Percentiles rank a stretch among this genome's conserved stretches.
phyloP scores from a whole-genome alignment of 345 rosid species.

The Bruguiera parviflora region DNA sequence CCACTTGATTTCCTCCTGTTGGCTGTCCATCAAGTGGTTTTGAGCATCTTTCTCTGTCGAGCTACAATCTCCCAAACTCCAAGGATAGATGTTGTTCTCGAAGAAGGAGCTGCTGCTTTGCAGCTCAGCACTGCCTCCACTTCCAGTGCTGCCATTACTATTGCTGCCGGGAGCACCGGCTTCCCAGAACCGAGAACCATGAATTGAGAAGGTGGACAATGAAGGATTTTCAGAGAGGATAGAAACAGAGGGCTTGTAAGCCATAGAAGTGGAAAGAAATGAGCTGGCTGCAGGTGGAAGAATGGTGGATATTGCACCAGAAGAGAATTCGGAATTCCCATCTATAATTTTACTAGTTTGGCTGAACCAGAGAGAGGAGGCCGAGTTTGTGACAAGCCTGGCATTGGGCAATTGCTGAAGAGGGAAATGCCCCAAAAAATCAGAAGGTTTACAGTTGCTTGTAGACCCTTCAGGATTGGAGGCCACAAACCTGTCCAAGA shows the following conservation, averaged over 20 bases:
- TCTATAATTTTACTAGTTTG: slow-evolving; percentile 33
- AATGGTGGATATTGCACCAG: slow-evolving; percentile 25
- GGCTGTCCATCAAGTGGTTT: slow-evolving; percentile 32
- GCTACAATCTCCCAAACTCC: slow-evolving; percentile 56
- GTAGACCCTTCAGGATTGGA: slow-evolving; percentile 35
- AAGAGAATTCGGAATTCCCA: slow-evolving; percentile 37
- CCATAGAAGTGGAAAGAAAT: slow-evolving; percentile 34
- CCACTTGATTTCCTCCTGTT: slow-evolving; percentile 42
- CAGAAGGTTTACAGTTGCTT: slow-evolving; percentile 25
- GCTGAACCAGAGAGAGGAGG: slow-evolving; percentile 33
- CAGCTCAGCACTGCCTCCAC: slow-evolving; percentile 46
- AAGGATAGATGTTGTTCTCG: slow-evolving; percentile 43
- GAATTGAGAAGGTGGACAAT: slow-evolving; percentile 29
- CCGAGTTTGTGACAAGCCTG: slow-evolving; percentile 29
- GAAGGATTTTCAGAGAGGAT: slow-evolving; percentile 34
- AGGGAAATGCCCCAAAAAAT: slow-evolving; percentile 34
- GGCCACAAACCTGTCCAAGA: slow-evolving; percentile 34
- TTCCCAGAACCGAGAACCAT: slow-evolving; percentile 44
- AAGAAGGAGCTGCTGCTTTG: slow-evolving; percentile 49
- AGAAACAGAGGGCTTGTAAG: slow-evolving; percentile 38
- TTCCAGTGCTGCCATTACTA: slow-evolving; percentile 34
- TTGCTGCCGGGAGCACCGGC: slow-evolving; percentile 31
- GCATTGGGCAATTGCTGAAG: slow-evolving; percentile 41
- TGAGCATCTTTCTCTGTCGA: slow-evolving; percentile 41
- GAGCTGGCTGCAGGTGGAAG: slow-evolving; percentile 34